phyloP scores from a whole-genome alignment of 768 basidiomycete species.

The Boletus sp. region DNA sequence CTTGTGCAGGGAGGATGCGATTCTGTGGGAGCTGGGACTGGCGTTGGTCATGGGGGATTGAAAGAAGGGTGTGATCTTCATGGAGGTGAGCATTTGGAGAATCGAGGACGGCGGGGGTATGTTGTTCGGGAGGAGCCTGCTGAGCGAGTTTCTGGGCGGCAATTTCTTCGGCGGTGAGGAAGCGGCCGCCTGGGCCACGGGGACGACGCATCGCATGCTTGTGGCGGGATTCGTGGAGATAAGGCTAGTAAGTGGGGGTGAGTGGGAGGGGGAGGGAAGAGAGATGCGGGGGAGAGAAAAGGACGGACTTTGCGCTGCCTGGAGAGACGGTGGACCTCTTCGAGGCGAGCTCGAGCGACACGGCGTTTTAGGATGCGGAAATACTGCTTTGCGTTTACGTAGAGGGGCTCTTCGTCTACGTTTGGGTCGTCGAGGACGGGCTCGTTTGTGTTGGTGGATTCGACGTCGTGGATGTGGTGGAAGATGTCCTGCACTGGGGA shows the following conservation, averaged over 20 bases:
- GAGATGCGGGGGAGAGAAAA: not conserved
- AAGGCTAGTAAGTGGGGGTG: constrained; percentile 57
- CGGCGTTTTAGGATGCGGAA: constrained; percentile 96
- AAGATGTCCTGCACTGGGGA: constrained; percentile 31
- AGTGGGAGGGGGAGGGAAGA: not conserved
- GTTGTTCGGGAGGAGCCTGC: constrained; percentile 25
- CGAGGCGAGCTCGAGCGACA: constrained; percentile 83
- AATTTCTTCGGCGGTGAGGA: constrained; percentile 95
- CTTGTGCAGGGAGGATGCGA: constrained; percentile 19
- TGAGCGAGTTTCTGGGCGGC: constrained; percentile 64
- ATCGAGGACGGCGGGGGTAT: constrained; percentile 19
- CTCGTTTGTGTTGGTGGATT: constrained; percentile 13
- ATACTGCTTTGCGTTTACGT: constrained; percentile 99
- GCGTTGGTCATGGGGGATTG: constrained; percentile 4
- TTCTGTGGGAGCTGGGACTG: constrained; percentile 18
- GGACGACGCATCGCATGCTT: constrained; percentile 98
- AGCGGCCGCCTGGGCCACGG: constrained; percentile 94
- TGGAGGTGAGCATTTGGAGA: constrained; percentile 12
- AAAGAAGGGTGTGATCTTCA: constrained; percentile 6
- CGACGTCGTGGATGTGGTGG: constrained; percentile 28
- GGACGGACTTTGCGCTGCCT: constrained; percentile 80
- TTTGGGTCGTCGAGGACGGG: constrained; percentile 36
- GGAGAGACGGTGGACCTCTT: constrained; percentile 91
- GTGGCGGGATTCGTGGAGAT: constrained; percentile 97
- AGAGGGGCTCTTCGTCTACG: constrained; percentile 94